Evolutionary conservation across 2,329 filamentous ascomycete genomes (phyloP).

Genomic region (Paecilomyces dactylethromorphus): DNA sequence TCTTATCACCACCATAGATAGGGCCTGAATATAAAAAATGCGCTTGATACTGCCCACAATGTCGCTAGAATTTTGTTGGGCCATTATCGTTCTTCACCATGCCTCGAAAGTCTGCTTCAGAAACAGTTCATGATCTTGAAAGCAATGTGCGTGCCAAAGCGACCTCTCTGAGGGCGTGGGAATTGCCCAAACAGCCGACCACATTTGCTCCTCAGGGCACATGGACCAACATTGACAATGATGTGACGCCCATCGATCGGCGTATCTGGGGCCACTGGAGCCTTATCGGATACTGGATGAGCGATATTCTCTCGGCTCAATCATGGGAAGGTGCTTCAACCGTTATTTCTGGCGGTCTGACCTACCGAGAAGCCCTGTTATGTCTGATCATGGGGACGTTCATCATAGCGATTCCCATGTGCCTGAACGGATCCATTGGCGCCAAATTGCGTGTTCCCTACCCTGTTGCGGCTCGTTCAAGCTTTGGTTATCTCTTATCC

Average conservation of each 20-base stretch:
- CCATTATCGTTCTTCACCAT: background rate
- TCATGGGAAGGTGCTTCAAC: background rate
- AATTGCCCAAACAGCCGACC: slow-evolving; percentile 1
- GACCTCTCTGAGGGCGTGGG: background rate
- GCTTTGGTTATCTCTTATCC: slow-evolving; percentile 25
- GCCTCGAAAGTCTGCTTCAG: background rate
- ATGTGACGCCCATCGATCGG: slow-evolving; percentile 2
- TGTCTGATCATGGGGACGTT: background rate
- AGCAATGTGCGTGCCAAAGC: background rate
- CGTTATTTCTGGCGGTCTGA: background rate
- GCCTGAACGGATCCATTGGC: slow-evolving; percentile 15
- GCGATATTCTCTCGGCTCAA: slow-evolving; percentile 1
- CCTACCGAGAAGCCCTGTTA: background rate
- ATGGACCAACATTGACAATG: slow-evolving; percentile 3
- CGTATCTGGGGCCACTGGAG: slow-evolving; percentile 1
- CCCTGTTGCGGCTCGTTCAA: slow-evolving; percentile 23
- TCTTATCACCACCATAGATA: background rate
- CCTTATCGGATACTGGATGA: slow-evolving; percentile 2
- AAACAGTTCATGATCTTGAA: background rate
- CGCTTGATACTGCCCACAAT: background rate
- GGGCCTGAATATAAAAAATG: background rate
- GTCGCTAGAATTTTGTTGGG: background rate
- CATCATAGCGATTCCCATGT: background rate
- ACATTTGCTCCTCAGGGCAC: slow-evolving; percentile 1
- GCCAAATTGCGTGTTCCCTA: slow-evolving; percentile 23